phyloP scores from a whole-genome alignment of 768 basidiomycete species.

The Russula sp. region DNA sequence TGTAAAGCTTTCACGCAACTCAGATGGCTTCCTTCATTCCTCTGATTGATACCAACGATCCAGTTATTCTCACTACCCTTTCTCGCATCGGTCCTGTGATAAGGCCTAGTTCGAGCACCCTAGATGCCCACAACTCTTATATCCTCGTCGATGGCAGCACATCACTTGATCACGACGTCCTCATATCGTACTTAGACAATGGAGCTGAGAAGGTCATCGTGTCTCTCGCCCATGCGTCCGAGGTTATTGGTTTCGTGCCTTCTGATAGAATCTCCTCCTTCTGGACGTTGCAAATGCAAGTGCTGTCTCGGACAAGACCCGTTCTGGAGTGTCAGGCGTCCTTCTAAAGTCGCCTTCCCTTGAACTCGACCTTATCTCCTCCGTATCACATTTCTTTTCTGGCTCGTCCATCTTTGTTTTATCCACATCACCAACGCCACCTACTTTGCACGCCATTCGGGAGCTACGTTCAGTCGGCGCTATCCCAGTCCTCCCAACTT shows the following conservation, averaged over 20 bases:
- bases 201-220: constrained; percentile 82
- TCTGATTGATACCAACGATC: constrained; percentile 46
- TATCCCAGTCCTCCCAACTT: constrained; percentile 67
- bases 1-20: not conserved
- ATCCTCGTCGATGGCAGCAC: constrained; percentile 55
- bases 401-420: constrained; percentile 63
- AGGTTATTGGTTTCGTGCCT: constrained; percentile 65
- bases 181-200: constrained; percentile 65
- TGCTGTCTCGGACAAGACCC: constrained; percentile 71
- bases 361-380: constrained; percentile 73
- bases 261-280: constrained; percentile 70
- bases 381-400: constrained; percentile 71
- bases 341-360: constrained; percentile 71
- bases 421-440: constrained; percentile 46
- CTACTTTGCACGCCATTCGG: constrained; percentile 58
- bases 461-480: constrained; percentile 58
- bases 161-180: constrained; percentile 49
- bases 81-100: constrained; percentile 78
- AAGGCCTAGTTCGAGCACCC: constrained; percentile 38
- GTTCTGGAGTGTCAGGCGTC: constrained; percentile 72
- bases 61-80: constrained; percentile 56
- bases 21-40: constrained; percentile 38
- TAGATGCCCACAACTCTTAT: constrained; percentile 41
- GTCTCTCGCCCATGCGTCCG: constrained; percentile 60
- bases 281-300: constrained; percentile 71